Evolutionary conservation across 2,329 filamentous ascomycete species (phyloP).

Genomic region (Cytospora chrysosperma): DNA sequence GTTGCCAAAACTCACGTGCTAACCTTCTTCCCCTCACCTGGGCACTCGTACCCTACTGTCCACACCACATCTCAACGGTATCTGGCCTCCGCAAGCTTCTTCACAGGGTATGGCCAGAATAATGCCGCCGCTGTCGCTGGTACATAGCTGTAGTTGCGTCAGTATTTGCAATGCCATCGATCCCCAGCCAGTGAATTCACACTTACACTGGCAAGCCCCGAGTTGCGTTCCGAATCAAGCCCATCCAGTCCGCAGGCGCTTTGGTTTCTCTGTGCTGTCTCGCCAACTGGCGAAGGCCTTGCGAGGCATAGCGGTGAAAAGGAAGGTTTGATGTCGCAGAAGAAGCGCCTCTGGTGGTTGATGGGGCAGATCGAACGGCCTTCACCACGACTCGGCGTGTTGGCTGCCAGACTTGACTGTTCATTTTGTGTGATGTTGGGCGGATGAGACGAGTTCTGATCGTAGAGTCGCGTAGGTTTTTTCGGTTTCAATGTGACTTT

Average conservation of each 20-base stretch:
- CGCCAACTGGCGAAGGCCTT: constrained; percentile 5
- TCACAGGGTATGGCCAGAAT: constrained; percentile 8
- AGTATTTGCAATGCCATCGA: not conserved
- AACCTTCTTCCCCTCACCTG: too few species aligned
- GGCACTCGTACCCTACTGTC: too few species aligned
- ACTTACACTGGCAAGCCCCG: constrained; percentile 9
- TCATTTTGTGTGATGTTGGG: not conserved
- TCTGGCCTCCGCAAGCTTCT: constrained; percentile 4
- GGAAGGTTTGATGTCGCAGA: constrained; percentile 9
- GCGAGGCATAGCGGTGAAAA: constrained; percentile 8
- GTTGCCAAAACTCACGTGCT: too few species aligned
- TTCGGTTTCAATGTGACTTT: not conserved
- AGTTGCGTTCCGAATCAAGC: not conserved
- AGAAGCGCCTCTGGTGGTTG: constrained; percentile 7
- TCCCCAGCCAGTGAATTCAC: not conserved
- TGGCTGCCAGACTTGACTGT: constrained; percentile 16
- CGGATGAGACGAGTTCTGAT: not conserved
- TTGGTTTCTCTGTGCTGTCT: constrained; percentile 2
- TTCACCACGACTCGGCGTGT: constrained; percentile 10
- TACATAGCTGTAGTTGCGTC: not conserved
- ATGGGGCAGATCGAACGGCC: constrained; percentile 7
- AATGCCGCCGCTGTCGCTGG: constrained; percentile 9
- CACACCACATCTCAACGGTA: constrained; percentile 1
- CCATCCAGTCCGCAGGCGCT: constrained; percentile 5
- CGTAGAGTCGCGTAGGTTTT: not conserved